These are phyloP conservation scores for Trichocladium antarcticum DNA, from an alignment of 495 filamentous ascomycete genomes.

Conservation along the genomic window DNA sequence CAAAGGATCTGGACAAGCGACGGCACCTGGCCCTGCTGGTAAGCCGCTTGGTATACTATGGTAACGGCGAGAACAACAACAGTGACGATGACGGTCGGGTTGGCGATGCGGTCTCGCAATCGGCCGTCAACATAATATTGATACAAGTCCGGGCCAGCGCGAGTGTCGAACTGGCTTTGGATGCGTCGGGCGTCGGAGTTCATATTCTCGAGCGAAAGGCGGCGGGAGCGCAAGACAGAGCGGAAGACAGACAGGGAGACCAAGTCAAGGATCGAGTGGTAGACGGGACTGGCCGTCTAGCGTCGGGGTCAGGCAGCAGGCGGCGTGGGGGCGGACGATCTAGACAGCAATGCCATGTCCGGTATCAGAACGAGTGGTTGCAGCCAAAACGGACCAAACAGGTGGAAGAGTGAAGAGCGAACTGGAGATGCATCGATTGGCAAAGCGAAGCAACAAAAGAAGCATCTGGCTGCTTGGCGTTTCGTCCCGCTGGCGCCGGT, in stretches of 20 bases:
- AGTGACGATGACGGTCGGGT: constrained; percentile 29
- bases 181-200: constrained; percentile 22
- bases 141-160: constrained; percentile 10
- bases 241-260: not conserved
- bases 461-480: constrained; percentile 4
- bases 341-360: constrained; percentile 4
- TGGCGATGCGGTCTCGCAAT: constrained; percentile 24
- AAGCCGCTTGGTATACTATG: constrained; percentile 33
- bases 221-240: no score
- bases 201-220: constrained; percentile 10
- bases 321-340: not conserved
- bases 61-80: constrained; percentile 31
- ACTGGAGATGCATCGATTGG: not conserved
- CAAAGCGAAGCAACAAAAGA: not conserved
- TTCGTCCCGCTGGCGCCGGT: not conserved
- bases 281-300: not conserved
- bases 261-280: not conserved
- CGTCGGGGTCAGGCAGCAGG: not conserved
- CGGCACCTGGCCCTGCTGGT: constrained; percentile 18
- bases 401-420: not conserved
- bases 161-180: constrained; percentile 18
- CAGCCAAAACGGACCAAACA: not conserved
- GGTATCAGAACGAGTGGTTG: not conserved
- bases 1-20: constrained; percentile 40
- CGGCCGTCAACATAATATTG: constrained; percentile 12